phyloP scores from a whole-genome alignment of 805 yeast genomes.

The Myxozyma sirexii region DNA sequence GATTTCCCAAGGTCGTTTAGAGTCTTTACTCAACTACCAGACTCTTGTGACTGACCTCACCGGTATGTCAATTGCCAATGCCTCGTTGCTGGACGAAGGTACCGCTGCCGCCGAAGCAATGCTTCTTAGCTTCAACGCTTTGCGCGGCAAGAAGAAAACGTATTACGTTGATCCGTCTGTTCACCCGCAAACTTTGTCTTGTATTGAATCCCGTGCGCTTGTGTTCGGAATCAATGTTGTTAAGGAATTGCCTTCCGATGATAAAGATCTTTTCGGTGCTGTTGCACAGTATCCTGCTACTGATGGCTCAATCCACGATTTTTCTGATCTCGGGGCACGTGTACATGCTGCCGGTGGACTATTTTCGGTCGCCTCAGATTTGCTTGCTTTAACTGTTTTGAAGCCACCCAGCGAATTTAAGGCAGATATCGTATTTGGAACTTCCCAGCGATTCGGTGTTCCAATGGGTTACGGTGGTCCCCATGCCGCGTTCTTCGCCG shows the following conservation, averaged over 20 bases:
- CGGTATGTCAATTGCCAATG: slow-evolving; percentile 92
- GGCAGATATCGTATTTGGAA: slow-evolving; percentile 92
- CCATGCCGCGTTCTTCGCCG: slow-evolving; percentile 96
- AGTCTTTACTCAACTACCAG: slow-evolving; percentile 86
- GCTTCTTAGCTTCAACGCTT: slow-evolving; percentile 72
- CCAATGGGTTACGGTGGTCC: slow-evolving; percentile 99
- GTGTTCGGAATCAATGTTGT: slow-evolving; percentile 69
- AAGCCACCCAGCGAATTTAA: slow-evolving; percentile 83
- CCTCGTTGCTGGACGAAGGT: slow-evolving; percentile 93
- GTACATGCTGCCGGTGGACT: slow-evolving; percentile 75
- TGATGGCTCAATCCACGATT: slow-evolving; percentile 66
- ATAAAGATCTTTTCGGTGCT: slow-evolving; percentile 67
- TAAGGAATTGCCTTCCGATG: slow-evolving; percentile 53
- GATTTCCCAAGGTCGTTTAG: slow-evolving; percentile 94
- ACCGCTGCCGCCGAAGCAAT: slow-evolving; percentile 98
- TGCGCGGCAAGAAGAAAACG: slow-evolving; percentile 62
- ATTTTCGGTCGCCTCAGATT: slow-evolving; percentile 85
- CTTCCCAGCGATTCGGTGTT: slow-evolving; percentile 94
- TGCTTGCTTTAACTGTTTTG: slow-evolving; percentile 82
- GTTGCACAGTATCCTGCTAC: slow-evolving; percentile 90
- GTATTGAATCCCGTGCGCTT: slow-evolving; percentile 74
- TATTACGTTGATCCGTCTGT: slow-evolving; percentile 75
- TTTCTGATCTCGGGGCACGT: slow-evolving; percentile 59
- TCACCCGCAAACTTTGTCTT: slow-evolving; percentile 85
- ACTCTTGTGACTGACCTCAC: slow-evolving; percentile 90